phyloP scores from a whole-genome alignment of 2,329 filamentous ascomycete species.

The Aspergillus fijiensis region DNA sequence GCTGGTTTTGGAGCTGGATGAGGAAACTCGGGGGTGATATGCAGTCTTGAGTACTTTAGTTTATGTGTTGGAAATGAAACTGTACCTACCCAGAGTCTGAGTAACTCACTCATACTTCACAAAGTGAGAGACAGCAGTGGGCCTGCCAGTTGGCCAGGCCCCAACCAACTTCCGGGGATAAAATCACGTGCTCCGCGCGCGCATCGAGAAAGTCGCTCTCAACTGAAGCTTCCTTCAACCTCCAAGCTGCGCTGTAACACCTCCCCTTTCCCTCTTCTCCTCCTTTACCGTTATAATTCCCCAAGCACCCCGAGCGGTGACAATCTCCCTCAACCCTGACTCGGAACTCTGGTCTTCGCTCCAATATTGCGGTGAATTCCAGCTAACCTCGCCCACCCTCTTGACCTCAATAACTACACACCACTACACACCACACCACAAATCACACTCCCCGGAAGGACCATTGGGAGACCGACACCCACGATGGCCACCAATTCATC shows the following conservation, averaged over 20 bases:
- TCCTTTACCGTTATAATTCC: neutral
- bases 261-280: neutral
- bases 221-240: neutral
- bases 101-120: neutral
- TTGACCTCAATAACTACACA: neutral
- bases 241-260: neutral
- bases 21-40: slow-evolving; percentile 13
- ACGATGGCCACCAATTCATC: slow-evolving; percentile 58
- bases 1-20: slow-evolving; percentile 23
- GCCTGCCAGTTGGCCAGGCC: neutral
- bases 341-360: neutral
- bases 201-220: neutral
- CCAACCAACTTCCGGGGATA: neutral
- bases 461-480: neutral
- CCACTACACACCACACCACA: neutral
- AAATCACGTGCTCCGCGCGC: neutral
- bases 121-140: neutral
- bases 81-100: neutral
- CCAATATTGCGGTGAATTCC: neutral
- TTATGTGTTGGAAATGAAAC: neutral
- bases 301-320: neutral
- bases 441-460: neutral
- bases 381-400: neutral
- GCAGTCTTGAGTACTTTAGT: neutral
- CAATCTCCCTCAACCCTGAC: neutral